A percentile compares a stretch with the other conserved stretches of the same genome.
Conservation (phyloP, 106 monocot genomes). For the Posidonia australis region DNA sequence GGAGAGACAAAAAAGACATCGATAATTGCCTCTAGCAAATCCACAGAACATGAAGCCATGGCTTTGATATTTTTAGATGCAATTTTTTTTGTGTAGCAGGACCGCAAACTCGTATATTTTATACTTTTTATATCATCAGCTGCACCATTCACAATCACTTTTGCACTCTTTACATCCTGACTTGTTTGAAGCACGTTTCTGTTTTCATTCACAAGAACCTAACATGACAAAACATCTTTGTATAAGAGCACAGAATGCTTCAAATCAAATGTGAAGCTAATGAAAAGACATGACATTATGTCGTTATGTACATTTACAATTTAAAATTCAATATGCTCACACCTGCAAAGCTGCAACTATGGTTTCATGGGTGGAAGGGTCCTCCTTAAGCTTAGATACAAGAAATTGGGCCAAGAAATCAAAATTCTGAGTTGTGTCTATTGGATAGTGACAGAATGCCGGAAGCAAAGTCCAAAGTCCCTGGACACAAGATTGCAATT, state of each 20-base stretch:
- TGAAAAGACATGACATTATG: too few relatives aligned
- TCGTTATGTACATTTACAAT: too few relatives aligned
- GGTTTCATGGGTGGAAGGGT: constrained; percentile 41
- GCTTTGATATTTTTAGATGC: constrained; percentile 54
- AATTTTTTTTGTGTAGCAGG: constrained; percentile 32
- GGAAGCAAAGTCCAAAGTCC: constrained; percentile 75
- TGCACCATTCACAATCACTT: neutral
- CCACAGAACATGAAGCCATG: constrained; percentile 43
- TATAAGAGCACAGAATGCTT: neutral
- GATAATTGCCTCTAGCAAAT: constrained; percentile 36
- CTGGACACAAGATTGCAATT: constrained; percentile 25
- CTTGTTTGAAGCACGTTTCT: constrained; percentile 18
- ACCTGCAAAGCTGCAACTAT: constrained; percentile 63
- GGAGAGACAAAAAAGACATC: constrained; percentile 56
- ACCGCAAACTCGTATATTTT: constrained; percentile 4
- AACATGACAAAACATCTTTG: neutral
- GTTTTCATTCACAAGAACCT: constrained; percentile 71
- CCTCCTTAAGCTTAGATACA: constrained; percentile 30
- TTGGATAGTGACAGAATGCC: constrained; percentile 70
- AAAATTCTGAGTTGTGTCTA: constrained; percentile 42
- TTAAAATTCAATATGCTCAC: neutral
- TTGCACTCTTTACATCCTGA: constrained; percentile 14
- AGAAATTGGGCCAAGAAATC: constrained; percentile 38
- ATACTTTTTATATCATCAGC: constrained; percentile 2
- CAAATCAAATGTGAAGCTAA: neutral